These are phyloP conservation scores for Lipomyces starkeyi DNA, from an alignment of 805 yeast species.

Conservation along the genomic window DNA sequence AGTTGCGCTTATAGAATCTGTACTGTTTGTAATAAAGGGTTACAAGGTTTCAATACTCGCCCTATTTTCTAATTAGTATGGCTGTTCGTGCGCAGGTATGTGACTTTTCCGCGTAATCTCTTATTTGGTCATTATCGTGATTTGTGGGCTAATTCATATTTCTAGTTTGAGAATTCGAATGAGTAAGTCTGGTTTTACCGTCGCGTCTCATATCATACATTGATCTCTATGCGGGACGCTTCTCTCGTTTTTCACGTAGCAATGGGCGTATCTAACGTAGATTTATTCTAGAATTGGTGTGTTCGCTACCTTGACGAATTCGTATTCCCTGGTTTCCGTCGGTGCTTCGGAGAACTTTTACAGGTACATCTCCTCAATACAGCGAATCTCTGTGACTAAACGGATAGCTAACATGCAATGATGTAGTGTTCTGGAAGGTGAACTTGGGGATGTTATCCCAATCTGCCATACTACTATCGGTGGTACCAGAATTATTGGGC, in stretches of 20 bases:
- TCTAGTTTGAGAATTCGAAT: slow-evolving; percentile 76
- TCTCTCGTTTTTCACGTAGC: background rate
- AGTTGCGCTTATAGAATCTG: background rate
- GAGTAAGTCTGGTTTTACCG: slow-evolving; percentile 50
- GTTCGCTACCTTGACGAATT: slow-evolving; percentile 91
- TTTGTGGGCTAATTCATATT: slow-evolving; percentile 23
- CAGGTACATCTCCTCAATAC: slow-evolving; percentile 36
- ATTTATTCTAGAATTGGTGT: slow-evolving; percentile 68
- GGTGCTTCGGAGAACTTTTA: slow-evolving; percentile 87
- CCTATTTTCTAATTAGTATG: slow-evolving; percentile 36
- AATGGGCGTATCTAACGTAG: background rate
- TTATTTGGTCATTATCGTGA: background rate
- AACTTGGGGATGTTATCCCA: slow-evolving; percentile 94
- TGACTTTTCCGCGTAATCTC: background rate
- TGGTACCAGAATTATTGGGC: slow-evolving; percentile 96
- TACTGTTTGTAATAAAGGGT: background rate
- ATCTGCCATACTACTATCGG: slow-evolving; percentile 97
- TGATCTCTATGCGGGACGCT: too few species aligned
- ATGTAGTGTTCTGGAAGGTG: slow-evolving; percentile 96
- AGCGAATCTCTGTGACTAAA: background rate
- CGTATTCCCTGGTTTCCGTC: slow-evolving; percentile 93
- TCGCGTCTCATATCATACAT: too few species aligned
- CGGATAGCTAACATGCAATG: slow-evolving; percentile 40
- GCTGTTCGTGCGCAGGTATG: slow-evolving; percentile 47
- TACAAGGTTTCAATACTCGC: background rate